Conservation (phyloP, 495 filamentous ascomycete genomes). For the Durotheca rogersii region DNA sequence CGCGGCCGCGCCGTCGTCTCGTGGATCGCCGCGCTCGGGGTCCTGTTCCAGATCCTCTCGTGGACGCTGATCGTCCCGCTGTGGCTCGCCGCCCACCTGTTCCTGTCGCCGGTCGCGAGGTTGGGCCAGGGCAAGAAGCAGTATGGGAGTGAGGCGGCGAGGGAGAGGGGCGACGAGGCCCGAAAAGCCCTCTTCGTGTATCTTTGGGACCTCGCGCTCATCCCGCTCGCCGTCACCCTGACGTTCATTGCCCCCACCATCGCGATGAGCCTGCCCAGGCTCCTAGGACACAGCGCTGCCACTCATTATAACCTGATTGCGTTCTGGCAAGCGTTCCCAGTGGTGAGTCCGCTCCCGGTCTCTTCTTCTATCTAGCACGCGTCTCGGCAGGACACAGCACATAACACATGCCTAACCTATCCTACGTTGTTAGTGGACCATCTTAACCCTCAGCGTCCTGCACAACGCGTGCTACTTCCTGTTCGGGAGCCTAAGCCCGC, state of each 20-base stretch:
- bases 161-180: constrained; percentile 37
- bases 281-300: constrained; percentile 44
- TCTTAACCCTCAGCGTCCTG: constrained; percentile 39
- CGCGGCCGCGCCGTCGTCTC: constrained; percentile 50
- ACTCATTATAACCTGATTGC: constrained; percentile 60
- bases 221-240: constrained; percentile 51
- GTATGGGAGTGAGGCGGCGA: no score
- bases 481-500: constrained; percentile 24
- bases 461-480: constrained; percentile 28
- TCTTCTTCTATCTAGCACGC: neutral
- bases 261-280: constrained; percentile 54
- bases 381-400: no score
- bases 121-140: constrained; percentile 17
- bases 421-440: no score
- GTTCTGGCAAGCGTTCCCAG: constrained; percentile 61
- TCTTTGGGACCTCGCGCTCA: constrained; percentile 45
- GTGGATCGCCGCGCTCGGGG: constrained; percentile 54
- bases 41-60: constrained; percentile 54
- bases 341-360: constrained; percentile 20
- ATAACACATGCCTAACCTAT: no score
- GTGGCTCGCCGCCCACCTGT: constrained; percentile 53
- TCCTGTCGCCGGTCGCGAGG: constrained; percentile 51
- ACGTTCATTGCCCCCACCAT: constrained; percentile 54
- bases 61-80: constrained; percentile 58
- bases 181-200: constrained; percentile 49